Conservation (phyloP, 768 basidiomycete species). For the Russula griseocarnosa region DNA sequence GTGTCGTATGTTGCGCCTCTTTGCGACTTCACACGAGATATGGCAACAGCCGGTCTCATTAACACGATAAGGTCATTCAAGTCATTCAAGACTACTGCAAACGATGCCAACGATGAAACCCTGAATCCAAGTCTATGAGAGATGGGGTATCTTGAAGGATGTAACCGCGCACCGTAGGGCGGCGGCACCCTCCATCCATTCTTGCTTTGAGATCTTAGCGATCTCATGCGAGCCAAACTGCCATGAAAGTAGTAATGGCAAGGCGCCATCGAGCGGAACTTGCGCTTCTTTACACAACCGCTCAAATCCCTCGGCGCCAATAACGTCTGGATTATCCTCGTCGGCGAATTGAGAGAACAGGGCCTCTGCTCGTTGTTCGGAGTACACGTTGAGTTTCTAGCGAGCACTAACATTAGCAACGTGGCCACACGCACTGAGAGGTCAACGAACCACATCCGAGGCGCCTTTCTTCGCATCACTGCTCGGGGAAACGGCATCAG, state of each 20-base stretch:
- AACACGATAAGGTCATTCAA: constrained; percentile 60
- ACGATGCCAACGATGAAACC: constrained; percentile 46
- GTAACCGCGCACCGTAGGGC: constrained; percentile 41
- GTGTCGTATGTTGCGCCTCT: constrained; percentile 53
- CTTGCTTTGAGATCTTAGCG: constrained; percentile 62
- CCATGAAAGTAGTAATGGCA: constrained; percentile 74
- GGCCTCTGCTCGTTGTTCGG: constrained; percentile 42
- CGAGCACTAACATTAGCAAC: constrained; percentile 17
- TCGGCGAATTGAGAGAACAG: constrained; percentile 62
- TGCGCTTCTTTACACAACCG: constrained; percentile 62
- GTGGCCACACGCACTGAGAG: not conserved
- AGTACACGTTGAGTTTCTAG: constrained; percentile 42
- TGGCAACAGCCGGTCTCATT: constrained; percentile 37
- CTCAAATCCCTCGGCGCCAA: constrained; percentile 72
- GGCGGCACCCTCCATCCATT: constrained; percentile 62
- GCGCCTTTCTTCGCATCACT: constrained; percentile 13
- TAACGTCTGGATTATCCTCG: constrained; percentile 49
- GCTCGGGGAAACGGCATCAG: constrained; percentile 16
- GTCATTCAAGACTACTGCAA: constrained; percentile 53
- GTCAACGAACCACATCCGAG: constrained; percentile 14
- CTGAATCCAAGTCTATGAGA: constrained; percentile 33
- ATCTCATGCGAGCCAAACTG: constrained; percentile 66
- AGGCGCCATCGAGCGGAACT: constrained; percentile 68
- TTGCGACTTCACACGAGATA: constrained; percentile 36
- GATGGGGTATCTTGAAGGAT: constrained; percentile 16